Conservation (phyloP, 495 filamentous ascomycete species). For the Trichoderma reesei region DNA sequence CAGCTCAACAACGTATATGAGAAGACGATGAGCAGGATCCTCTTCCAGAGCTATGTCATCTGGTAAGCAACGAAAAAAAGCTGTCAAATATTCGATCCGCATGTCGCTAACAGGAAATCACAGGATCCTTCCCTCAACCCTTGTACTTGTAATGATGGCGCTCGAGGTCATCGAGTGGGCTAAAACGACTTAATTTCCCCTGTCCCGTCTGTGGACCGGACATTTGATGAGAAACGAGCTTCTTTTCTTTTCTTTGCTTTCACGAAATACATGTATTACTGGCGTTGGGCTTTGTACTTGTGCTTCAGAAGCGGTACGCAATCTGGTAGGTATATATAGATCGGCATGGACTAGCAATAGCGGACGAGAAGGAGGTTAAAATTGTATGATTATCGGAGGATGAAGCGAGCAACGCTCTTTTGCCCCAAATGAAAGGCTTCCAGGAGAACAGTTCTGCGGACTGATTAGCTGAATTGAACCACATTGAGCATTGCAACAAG, state of each 20-base stretch:
- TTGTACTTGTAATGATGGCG: conserved; percentile 82
- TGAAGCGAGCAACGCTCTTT: background rate
- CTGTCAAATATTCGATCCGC: too few species aligned
- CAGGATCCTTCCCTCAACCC: conserved; percentile 89
- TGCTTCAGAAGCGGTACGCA: background rate
- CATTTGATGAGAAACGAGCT: background rate
- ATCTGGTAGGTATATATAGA: background rate
- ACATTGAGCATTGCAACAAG: too few species aligned
- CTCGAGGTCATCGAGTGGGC: conserved; percentile 94
- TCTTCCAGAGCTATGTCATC: conserved; percentile 97
- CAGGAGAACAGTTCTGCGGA: background rate
- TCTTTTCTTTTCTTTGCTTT: background rate
- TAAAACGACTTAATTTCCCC: background rate
- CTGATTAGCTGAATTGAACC: too few species aligned
- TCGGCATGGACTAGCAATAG: background rate
- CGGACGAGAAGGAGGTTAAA: background rate
- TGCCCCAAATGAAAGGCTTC: background rate
- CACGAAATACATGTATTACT: background rate
- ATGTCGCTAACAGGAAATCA: conserved; percentile 23
- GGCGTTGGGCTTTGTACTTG: background rate
- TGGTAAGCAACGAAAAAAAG: conserved; percentile 68
- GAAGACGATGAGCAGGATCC: conserved; percentile 78
- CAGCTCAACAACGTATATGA: conserved; percentile 97
- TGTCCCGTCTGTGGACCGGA: background rate
- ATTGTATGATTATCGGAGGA: background rate